Evolutionary conservation across 805 yeast genomes (phyloP).

Genomic region (Brettanomyces anomalus): DNA sequence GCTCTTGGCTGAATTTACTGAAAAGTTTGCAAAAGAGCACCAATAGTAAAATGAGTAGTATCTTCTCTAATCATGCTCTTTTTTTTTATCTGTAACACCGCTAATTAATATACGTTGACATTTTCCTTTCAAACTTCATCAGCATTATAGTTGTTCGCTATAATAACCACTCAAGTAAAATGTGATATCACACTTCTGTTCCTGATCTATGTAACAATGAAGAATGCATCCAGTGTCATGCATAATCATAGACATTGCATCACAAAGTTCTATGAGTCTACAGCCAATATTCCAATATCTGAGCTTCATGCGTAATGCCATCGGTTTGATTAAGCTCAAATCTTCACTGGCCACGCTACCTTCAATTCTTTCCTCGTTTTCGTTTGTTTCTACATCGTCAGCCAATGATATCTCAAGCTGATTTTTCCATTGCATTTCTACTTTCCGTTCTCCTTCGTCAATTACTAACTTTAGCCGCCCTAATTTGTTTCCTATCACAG

Average conservation of each 20-base stretch:
- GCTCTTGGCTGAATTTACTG: slow-evolving; percentile 45
- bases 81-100: background rate
- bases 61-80: background rate
- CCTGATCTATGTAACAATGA: slow-evolving; percentile 58
- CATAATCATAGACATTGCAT: slow-evolving; percentile 50
- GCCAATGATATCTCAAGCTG: slow-evolving; percentile 33
- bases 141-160: background rate
- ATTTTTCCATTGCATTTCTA: slow-evolving; percentile 54
- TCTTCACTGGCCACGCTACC: slow-evolving; percentile 3
- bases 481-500: slow-evolving; percentile 38
- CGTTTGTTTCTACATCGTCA: slow-evolving; percentile 10
- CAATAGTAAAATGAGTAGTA: slow-evolving; percentile 6
- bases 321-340: slow-evolving; percentile 20
- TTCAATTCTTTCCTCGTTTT: slow-evolving; percentile 2
- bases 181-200: slow-evolving; percentile 54
- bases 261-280: slow-evolving; percentile 50
- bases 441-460: slow-evolving; percentile 45
- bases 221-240: slow-evolving; percentile 44
- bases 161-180: slow-evolving; percentile 37
- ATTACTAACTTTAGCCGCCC: slow-evolving; percentile 46
- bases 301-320: slow-evolving; percentile 42
- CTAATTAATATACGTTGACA: background rate
- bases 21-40: slow-evolving; percentile 45
- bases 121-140: background rate
- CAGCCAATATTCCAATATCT: slow-evolving; percentile 65